Conservation (phyloP, 306 rosid species). For the Albizia julibrissin region DNA sequence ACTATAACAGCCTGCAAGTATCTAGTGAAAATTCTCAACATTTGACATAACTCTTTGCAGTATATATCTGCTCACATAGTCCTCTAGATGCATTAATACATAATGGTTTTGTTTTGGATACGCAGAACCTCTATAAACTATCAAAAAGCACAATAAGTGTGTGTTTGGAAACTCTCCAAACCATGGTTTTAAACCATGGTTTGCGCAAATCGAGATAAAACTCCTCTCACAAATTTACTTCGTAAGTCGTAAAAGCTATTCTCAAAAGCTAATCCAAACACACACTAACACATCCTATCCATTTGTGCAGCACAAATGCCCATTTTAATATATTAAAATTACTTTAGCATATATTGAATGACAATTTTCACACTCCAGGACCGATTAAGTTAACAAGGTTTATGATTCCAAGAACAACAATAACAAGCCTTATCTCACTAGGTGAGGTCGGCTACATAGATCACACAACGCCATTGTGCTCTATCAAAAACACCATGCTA, state of each 20-base stretch:
- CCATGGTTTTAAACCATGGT: too few relatives aligned
- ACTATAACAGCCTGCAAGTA: slow-evolving; percentile 98
- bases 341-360: slow-evolving; percentile 4
- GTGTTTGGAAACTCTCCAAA: too few relatives aligned
- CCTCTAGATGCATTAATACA: slow-evolving; percentile 9
- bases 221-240: too few relatives aligned
- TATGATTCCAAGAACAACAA: neutral
- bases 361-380: slow-evolving; percentile 18
- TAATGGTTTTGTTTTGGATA: neutral
- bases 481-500: neutral
- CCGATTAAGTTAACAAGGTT: neutral
- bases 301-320: neutral
- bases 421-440: too few relatives aligned
- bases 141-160: slow-evolving; percentile 9
- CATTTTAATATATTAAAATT: neutral
- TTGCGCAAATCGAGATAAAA: too few relatives aligned
- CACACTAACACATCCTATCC: neutral
- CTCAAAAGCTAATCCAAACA: too few relatives aligned
- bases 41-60: slow-evolving; percentile 46
- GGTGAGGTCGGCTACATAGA: too few relatives aligned
- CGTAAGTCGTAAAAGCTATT: too few relatives aligned
- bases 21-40: slow-evolving; percentile 78
- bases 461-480: too few relatives aligned
- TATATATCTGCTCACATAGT: slow-evolving; percentile 17
- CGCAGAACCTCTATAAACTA: slow-evolving; percentile 14